Evolutionary conservation across 495 filamentous ascomycete genomes (phyloP), one percentile per base, ranked within the genome.

Genomic region (Annulohypoxylon maeteangense): DNA sequence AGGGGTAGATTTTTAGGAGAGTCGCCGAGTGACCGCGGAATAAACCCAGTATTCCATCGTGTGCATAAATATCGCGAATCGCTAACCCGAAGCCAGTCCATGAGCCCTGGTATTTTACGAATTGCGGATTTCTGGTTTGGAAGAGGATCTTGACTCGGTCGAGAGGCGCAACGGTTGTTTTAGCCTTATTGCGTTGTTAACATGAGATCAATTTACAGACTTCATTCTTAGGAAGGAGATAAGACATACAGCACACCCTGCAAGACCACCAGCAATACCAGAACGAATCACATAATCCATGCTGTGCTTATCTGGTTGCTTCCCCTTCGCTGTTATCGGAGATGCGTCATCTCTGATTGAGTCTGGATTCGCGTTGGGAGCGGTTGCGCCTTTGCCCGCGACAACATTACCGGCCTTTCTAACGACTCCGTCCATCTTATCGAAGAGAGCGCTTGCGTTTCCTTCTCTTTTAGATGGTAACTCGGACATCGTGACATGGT

Each of bases 61-160:
- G 79, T 7, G 78, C 82, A 58, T 94, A 93, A 73, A 99, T 98
- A 67, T 93, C 92, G 62, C 86, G 86, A 71, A 98, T 90, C 7
- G 95, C 95, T 32, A 83, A 80, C 3, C 86, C 84, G 10, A 95
- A 87, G 29, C 95, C 95, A 66, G 85, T 84, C 93, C 94, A 98
- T 36, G 89, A 92, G 42, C 94, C 92, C 0, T 91, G 88, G 78
- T 98, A 98, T 81, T 95, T 97, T 29, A 90, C 85, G 78, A 97
- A 99, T 72, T 96, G 91, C 4, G 95, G 95, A 76, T 94, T 97
- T 63, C 91, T 92, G 57, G 95, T 90, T 81, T 99, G 95, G 83
- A 99, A 98, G 55, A 99, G 91, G 77, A 99, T 99, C 79, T 99
- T 99, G 76, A 99, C 95, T 47, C 95, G 90, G 82, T 99, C 95